phyloP scores from a whole-genome alignment of 495 filamentous ascomycete genomes.

The Podospora australis region DNA sequence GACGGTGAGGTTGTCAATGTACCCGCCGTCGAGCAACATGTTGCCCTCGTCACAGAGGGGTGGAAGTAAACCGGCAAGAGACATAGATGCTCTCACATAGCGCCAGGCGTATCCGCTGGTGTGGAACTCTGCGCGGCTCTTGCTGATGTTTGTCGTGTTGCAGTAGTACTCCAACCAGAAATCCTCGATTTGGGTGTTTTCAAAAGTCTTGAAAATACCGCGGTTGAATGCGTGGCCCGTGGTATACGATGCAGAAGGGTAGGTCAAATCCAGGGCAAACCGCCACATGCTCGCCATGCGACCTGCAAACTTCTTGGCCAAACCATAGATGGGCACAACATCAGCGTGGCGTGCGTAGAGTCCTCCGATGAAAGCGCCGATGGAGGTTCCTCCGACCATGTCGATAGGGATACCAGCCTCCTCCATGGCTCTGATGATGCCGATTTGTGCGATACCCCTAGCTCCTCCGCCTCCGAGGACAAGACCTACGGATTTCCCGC shows the following conservation, averaged over 20 bases:
- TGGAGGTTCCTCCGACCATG: slow-evolving; percentile 92
- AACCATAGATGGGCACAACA: slow-evolving; percentile 91
- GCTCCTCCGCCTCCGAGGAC: slow-evolving; percentile 93
- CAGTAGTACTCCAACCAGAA: slow-evolving; percentile 99
- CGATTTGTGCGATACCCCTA: slow-evolving; percentile 82
- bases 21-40: slow-evolving; percentile 94
- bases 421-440: slow-evolving; percentile 90
- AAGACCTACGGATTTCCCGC: slow-evolving; percentile 89
- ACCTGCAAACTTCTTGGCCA: slow-evolving; percentile 93
- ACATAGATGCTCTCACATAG: slow-evolving; percentile 94
- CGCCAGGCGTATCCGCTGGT: slow-evolving; percentile 95
- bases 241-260: slow-evolving; percentile 90
- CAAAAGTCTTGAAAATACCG: slow-evolving; percentile 97
- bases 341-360: slow-evolving; percentile 95
- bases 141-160: slow-evolving; percentile 96
- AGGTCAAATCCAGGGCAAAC: slow-evolving; percentile 91
- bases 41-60: slow-evolving; percentile 94
- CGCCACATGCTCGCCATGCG: slow-evolving; percentile 98
- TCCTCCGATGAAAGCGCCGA: slow-evolving; percentile 94
- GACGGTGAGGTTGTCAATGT: slow-evolving; percentile 95
- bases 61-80: slow-evolving; percentile 82
- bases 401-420: slow-evolving; percentile 96
- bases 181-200: slow-evolving; percentile 93
- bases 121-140: slow-evolving; percentile 81
- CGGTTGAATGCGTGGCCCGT: slow-evolving; percentile 99